Percentiles rank a stretch among this genome's conserved stretches.
Evolutionary conservation across 176 grass and related monocot species (phyloP).

Genomic region (Musa beccarii): DNA sequence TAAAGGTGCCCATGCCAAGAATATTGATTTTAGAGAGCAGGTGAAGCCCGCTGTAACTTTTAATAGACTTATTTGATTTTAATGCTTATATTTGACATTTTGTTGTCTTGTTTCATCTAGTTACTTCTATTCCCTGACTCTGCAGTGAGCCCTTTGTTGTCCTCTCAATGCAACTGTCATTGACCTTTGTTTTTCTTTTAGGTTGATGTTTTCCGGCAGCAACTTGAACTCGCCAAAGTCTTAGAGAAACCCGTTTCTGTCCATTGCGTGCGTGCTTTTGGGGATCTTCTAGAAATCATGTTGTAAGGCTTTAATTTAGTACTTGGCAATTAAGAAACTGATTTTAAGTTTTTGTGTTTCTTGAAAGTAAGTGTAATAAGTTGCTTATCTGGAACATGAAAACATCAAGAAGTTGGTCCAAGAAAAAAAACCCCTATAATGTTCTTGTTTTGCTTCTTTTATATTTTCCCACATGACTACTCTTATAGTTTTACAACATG

Average conservation of each 20-base stretch:
- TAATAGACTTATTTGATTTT: too few relatives aligned
- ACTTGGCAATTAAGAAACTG: too few relatives aligned
- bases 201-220: neutral
- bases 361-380: too few relatives aligned
- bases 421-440: neutral
- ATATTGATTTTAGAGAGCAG: constrained; percentile 64
- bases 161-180: neutral
- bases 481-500: too few relatives aligned
- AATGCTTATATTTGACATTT: too few relatives aligned
- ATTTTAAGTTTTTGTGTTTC: too few relatives aligned
- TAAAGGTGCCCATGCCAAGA: constrained; percentile 74
- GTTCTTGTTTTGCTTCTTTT: too few relatives aligned
- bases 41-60: constrained; percentile 6
- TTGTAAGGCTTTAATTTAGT: neutral
- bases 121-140: neutral
- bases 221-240: constrained; percentile 2
- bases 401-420: neutral
- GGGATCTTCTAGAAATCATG: constrained; percentile 3
- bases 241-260: constrained; percentile 6
- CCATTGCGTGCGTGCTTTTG: constrained; percentile 1
- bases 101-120: neutral
- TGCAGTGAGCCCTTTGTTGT: neutral
- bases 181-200: neutral
- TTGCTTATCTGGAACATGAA: too few relatives aligned
- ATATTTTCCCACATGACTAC: too few relatives aligned